A percentile compares a stretch with the other conserved stretches of the same genome.
These are phyloP conservation scores for Tremella yokohamensis DNA, from an alignment of 768 basidiomycete genomes.

Conservation along the genomic window DNA sequence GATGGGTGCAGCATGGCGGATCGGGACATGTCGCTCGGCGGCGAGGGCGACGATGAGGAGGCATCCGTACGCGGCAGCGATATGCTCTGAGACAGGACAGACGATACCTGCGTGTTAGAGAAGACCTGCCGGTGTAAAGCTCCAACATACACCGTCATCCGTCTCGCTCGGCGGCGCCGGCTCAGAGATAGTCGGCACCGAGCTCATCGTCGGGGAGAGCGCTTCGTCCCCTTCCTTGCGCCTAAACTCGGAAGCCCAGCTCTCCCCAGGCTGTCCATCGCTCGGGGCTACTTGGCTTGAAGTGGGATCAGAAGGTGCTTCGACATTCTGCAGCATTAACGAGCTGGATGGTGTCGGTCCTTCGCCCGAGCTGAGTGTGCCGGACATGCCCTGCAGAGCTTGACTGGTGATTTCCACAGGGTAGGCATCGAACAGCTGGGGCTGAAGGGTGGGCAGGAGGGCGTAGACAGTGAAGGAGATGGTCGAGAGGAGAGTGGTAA, in stretches of 20 bases:
- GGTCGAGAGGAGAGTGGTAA: constrained; percentile 44
- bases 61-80: constrained; percentile 42
- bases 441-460: constrained; percentile 44
- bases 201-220: not conserved
- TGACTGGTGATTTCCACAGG: constrained; percentile 41
- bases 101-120: constrained; percentile 21
- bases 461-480: constrained; percentile 51
- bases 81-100: constrained; percentile 37
- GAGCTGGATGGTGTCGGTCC: not conserved
- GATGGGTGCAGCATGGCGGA: constrained; percentile 28
- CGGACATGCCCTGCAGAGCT: constrained; percentile 33
- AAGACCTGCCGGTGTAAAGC: constrained; percentile 9
- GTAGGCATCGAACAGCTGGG: constrained; percentile 36
- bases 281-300: not conserved
- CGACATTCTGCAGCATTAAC: not conserved
- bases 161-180: constrained; percentile 20
- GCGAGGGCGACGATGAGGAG: constrained; percentile 35
- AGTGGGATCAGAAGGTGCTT: not conserved
- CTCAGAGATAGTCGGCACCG: constrained; percentile 5
- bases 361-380: not conserved
- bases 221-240: not conserved
- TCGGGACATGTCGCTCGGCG: constrained; percentile 30
- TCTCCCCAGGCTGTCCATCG: constrained; percentile 13
- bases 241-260: constrained; percentile 36
- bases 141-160: constrained; percentile 39